Base-by-base conservation (phyloP, 2,329 filamentous ascomycete species). In the Acephala macrosclerotiorum region DNA sequence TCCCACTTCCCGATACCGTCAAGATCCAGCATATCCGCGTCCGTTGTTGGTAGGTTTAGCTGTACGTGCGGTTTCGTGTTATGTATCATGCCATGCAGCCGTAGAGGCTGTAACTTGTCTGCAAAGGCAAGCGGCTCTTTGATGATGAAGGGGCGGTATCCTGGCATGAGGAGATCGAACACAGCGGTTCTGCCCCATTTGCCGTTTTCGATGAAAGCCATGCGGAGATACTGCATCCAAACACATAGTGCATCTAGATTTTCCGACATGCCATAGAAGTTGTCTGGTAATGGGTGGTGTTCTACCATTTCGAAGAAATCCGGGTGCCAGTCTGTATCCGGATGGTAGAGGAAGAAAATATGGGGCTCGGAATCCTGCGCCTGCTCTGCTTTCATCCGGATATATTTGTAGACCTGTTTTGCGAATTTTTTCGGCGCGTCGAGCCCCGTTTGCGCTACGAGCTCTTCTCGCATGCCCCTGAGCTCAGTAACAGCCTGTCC, bases 241-340 rank as follows among this genome's bases (percentile, higher is more conserved):
- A 79, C 73, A 57, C 80, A 79, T 20, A 77, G 73, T 0, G 78
- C 79, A 64, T 80, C 79, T 26, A 81, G 75, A 61, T 80, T 77
- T 47, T 80, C 79, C 36, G 78, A 79, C 65, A 80, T 79, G 26
- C 79, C 79, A 64, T 78, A 78, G 49, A 81, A 81, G 1, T 74
- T 71, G 7, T 76, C 74, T 3, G 75, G 75, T 0, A 80, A 66
- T 2, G 76, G 78, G 11, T 73, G 73, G 3, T 76, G 72, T 12
- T 79, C 75, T 16, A 80, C 66, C 0, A 80, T 72, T 7, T 79
- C 75, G 58, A 79, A 79, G 63, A 81, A 81, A 4, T 75, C 76
- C 14, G 78, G 77, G 49, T 80, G 79, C 79, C 79, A 81, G 57
- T 79, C 77, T 47, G 78, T 79, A 40, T 81, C 79, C 1, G 79